These are phyloP conservation scores for Tylopilus rubrobrunneus DNA, from an alignment of 768 basidiomycete genomes.

Conservation along the genomic window DNA sequence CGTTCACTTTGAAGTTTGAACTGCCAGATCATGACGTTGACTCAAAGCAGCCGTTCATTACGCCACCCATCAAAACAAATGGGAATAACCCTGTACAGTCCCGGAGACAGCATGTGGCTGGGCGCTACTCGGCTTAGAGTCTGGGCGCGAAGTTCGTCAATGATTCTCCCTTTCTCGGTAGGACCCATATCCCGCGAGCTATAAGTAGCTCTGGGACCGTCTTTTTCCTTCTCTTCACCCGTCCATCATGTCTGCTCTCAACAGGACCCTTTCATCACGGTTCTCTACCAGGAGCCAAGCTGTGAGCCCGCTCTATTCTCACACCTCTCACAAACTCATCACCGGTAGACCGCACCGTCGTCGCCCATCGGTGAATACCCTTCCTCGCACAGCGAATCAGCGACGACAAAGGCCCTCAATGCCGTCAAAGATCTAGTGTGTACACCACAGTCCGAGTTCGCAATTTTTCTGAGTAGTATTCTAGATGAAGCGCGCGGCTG, in stretches of 20 bases:
- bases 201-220: constrained; percentile 22
- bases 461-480: not conserved
- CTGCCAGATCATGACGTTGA: too few species aligned
- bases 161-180: constrained; percentile 18
- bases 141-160: constrained; percentile 8
- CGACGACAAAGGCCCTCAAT: constrained; percentile 21
- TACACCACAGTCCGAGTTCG: not conserved
- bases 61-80: not conserved
- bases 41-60: not conserved
- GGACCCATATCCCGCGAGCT: constrained; percentile 4
- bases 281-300: constrained; percentile 26
- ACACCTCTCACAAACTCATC: not conserved
- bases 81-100: not conserved
- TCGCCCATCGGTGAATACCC: constrained; percentile 14
- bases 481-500: constrained; percentile 29
- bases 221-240: not conserved
- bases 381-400: constrained; percentile 14
- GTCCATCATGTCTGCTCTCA: constrained; percentile 26
- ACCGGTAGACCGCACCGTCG: constrained; percentile 5
- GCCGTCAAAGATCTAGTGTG: constrained; percentile 31
- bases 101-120: not conserved
- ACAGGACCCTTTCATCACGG: constrained; percentile 27
- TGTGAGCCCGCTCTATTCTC: constrained; percentile 14
- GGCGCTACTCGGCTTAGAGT: constrained; percentile 21
- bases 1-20: too few species aligned